Base-by-base conservation (phyloP, 345 rosid genomes). In the Citropsis articulata region DNA sequence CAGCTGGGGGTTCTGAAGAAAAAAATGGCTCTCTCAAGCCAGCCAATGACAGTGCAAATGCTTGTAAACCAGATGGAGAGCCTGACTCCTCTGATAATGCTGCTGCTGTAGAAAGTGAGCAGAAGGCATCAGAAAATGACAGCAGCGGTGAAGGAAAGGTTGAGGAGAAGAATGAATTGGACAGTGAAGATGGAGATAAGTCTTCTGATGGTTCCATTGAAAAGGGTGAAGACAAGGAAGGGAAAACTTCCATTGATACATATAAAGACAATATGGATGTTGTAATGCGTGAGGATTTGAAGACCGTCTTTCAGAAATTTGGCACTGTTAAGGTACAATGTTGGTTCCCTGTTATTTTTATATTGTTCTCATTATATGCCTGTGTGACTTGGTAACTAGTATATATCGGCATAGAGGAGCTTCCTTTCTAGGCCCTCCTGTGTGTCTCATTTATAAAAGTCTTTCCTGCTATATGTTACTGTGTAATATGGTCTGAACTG, bases 201-300 rank as follows among this genome's bases (percentile, higher is more conserved):
- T 33, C 87, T 71, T 81, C 89, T 55, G 89, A 88, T 77, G 88
- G 70, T 56, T 72, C 86, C 19, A 7, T 19, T 77, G 84, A 82
- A 72, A 81, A 87, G 82, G 83, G 53, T 28, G 88, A 86, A 77
- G 83, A 67, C 61, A 88, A 79, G 38, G 89, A 82, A 78, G 89
- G 78, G 71, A 90, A 85, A 77, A 74, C 87, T 45, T 82, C 85
- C 38, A 73, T 87, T 75, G 85, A 85, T 64, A 80, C 81, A 72
- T 88, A 85, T 75, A 88, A 86, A 72, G 80, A 92, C 70, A 83
- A 87, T 60, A 85, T 78, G 83, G 87, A 96, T 80, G 93, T 94
- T 82, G 95, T 96, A 31, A 31, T 90, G 80, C 98, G 98, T 1
- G 98, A 96, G 84, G 99, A 96, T 90, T 87, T 96, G 83, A 96